A percentile compares a stretch with the other conserved stretches of the same genome.
These are phyloP conservation scores for Fusarium pseudonygamai DNA, from an alignment of 2,329 filamentous ascomycete genomes.

Conservation along the genomic window DNA sequence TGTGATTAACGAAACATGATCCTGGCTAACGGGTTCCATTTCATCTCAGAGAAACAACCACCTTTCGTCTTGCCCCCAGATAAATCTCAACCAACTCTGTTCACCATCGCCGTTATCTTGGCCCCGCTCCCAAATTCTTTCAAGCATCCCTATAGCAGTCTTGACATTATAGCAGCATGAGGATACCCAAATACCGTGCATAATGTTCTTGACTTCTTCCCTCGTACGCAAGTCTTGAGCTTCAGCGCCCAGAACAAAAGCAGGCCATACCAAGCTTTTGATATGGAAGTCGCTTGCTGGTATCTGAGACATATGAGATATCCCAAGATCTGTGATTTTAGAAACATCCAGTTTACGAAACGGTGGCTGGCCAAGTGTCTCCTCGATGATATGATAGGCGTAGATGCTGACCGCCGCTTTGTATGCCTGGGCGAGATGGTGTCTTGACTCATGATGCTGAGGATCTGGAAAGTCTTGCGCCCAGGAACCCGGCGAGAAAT, in stretches of 20 bases:
- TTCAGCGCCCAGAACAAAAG: background rate
- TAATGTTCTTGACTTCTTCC: fast-evolving
- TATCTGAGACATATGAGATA: background rate
- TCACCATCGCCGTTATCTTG: fast-evolving
- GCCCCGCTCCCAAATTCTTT: fast-evolving
- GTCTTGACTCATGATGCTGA: background rate
- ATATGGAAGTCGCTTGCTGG: background rate
- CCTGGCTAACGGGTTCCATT: too few species aligned
- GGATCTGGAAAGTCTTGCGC: background rate
- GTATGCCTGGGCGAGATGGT: background rate
- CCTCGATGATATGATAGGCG: fast-evolving
- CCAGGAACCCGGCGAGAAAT: background rate
- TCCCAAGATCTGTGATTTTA: background rate
- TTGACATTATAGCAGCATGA: background rate
- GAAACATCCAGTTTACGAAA: background rate
- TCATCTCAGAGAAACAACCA: too few species aligned
- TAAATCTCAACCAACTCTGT: background rate
- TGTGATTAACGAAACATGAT: background rate
- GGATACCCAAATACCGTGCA: background rate
- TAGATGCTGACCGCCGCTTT: background rate
- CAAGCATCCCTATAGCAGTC: background rate
- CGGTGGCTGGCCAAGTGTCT: background rate
- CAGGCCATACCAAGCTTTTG: background rate
- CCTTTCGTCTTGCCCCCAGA: background rate
- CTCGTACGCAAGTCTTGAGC: fast-evolving